phyloP scores from a whole-genome alignment of 495 filamentous ascomycete species.

The Sordaria brevicollis region DNA sequence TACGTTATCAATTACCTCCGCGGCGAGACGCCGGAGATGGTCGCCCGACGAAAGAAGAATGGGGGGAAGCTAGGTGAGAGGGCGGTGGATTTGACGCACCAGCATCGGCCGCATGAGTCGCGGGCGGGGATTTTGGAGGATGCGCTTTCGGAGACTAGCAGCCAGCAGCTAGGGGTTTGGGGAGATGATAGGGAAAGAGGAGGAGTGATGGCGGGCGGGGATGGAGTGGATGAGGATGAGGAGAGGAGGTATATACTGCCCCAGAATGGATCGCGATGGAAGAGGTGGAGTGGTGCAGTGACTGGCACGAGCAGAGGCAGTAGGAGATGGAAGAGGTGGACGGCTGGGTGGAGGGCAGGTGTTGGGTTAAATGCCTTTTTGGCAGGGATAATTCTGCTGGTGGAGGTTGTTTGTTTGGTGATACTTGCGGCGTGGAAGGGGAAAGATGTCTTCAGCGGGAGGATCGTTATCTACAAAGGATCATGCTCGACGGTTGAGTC shows the following conservation, averaged over 20 bases:
- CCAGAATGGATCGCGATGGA: background rate
- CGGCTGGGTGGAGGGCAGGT: constrained; percentile 29
- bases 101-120: constrained; percentile 18
- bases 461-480: constrained; percentile 25
- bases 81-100: constrained; percentile 18
- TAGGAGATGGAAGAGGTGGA: constrained; percentile 9
- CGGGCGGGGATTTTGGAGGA: constrained; percentile 25
- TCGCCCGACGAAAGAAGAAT: constrained; percentile 28
- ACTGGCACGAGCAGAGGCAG: background rate
- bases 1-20: constrained; percentile 36
- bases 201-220: background rate
- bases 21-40: constrained; percentile 32
- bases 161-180: background rate
- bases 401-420: constrained; percentile 28
- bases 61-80: constrained; percentile 23
- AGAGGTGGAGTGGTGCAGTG: background rate
- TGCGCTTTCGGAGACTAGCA: constrained; percentile 7
- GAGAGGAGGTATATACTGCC: constrained; percentile 1
- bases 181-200: background rate
- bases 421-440: constrained; percentile 19
- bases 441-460: constrained; percentile 11
- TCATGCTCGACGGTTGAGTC: constrained; percentile 19
- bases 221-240: constrained; percentile 4
- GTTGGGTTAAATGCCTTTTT: constrained; percentile 27
- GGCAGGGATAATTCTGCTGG: constrained; percentile 26